Conservation (phyloP, 345 rosid genomes). For the Eucalyptus rudis region DNA sequence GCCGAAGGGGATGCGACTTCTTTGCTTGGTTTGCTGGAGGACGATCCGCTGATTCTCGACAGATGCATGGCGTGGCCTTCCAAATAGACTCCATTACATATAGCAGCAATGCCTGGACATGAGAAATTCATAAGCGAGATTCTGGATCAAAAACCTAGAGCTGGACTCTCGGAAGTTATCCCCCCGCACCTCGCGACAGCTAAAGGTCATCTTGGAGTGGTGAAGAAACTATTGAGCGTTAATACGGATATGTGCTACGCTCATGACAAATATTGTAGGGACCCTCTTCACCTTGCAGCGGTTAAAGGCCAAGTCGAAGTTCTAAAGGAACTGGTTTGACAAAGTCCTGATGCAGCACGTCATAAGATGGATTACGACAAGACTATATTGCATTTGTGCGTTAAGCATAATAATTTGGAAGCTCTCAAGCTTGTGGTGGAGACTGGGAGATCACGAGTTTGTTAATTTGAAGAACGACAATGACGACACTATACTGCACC, state of each 20-base stretch:
- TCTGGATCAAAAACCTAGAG: background rate
- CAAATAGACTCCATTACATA: background rate
- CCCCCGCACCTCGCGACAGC: background rate
- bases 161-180: background rate
- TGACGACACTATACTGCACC: background rate
- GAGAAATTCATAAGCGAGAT: background rate
- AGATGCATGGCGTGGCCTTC: background rate
- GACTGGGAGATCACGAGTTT: background rate
- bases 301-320: background rate
- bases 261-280: no score
- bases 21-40: fast-evolving
- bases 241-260: background rate
- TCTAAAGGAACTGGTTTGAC: background rate
- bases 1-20: background rate
- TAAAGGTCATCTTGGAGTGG: background rate
- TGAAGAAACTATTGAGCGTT: fast-evolving
- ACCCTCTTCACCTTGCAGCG: background rate
- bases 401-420: background rate
- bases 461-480: background rate
- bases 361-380: background rate
- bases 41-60: background rate
- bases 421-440: background rate
- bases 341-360: background rate
- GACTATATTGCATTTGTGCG: background rate
- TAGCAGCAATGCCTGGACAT: background rate